These are phyloP conservation scores for Diaporthe batatas DNA, from an alignment of 2,329 filamentous ascomycete species.

Conservation along the genomic window DNA sequence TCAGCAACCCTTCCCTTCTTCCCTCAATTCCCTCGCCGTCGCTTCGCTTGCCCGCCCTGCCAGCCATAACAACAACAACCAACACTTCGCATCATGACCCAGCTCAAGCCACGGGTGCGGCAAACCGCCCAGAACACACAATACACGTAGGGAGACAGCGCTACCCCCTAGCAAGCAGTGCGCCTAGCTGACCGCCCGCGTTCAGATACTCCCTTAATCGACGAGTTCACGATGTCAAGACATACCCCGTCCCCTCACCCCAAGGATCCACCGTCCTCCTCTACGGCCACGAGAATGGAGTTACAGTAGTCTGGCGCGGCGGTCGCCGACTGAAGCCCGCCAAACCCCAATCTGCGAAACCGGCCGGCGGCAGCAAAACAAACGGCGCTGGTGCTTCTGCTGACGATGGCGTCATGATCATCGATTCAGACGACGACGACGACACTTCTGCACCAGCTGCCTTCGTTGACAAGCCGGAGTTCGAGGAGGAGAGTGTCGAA, in stretches of 20 bases:
- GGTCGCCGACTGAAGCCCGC: constrained; percentile 69
- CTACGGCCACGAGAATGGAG: constrained; percentile 74
- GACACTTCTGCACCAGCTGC: constrained; percentile 49
- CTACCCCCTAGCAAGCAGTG: not conserved
- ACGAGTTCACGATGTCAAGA: constrained; percentile 70
- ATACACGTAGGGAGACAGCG: constrained; percentile 56
- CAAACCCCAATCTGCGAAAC: constrained; percentile 48
- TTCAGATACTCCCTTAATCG: constrained; percentile 70
- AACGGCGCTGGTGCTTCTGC: constrained; percentile 59
- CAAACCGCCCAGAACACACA: constrained; percentile 64
- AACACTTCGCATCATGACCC: constrained; percentile 42
- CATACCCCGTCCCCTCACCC: constrained; percentile 71
- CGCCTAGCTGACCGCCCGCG: constrained; percentile 13
- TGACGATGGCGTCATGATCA: constrained; percentile 70
- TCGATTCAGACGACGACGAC: constrained; percentile 75
- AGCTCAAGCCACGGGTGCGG: constrained; percentile 56
- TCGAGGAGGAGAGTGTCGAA: constrained; percentile 65
- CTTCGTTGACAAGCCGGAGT: constrained; percentile 69
- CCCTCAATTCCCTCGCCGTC: not conserved
- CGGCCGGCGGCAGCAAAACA: constrained; percentile 56
- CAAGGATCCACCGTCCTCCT: constrained; percentile 74
- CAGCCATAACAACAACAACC: not conserved
- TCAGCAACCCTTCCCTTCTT: not conserved
- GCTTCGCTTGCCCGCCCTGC: not conserved
- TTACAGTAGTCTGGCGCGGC: constrained; percentile 73